phyloP scores from a whole-genome alignment of 1,139 yeast species.

The Yamadazyma spencermartinsiae region DNA sequence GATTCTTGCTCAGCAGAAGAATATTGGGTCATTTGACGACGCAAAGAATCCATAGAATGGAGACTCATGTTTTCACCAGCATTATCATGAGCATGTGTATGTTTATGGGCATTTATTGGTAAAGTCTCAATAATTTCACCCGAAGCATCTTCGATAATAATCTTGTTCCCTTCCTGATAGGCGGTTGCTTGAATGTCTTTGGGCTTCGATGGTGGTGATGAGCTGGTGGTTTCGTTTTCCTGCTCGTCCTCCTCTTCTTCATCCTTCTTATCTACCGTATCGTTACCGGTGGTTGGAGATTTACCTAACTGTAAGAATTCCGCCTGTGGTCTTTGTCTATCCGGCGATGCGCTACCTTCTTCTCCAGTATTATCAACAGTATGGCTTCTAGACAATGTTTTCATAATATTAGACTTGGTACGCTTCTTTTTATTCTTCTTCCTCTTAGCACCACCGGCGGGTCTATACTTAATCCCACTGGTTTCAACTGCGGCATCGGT shows the following conservation, averaged over 20 bases:
- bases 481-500: constrained; percentile 46
- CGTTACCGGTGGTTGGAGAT: constrained; percentile 19
- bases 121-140: constrained; percentile 71
- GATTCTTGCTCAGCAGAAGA: constrained; percentile 19
- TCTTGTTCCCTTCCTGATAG: constrained; percentile 67
- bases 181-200: constrained; percentile 41
- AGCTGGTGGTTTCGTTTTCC: constrained; percentile 7
- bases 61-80: constrained; percentile 28
- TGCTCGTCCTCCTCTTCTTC: constrained; percentile 11
- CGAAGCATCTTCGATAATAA: constrained; percentile 75
- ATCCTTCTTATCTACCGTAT: constrained; percentile 5
- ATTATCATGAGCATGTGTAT: background rate
- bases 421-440: constrained; percentile 39
- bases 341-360: constrained; percentile 16
- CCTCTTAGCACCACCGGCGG: constrained; percentile 76
- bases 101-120: constrained; percentile 15
- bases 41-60: constrained; percentile 43
- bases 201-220: constrained; percentile 2
- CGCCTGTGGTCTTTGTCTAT: constrained; percentile 41
- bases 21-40: constrained; percentile 37
- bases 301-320: constrained; percentile 46
- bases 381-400: constrained; percentile 30
- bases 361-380: constrained; percentile 26
- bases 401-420: constrained; percentile 31
- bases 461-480: constrained; percentile 68